These are phyloP conservation scores for Chlorophyllum brunneum DNA, from an alignment of 768 basidiomycete genomes.

Conservation along the genomic window DNA sequence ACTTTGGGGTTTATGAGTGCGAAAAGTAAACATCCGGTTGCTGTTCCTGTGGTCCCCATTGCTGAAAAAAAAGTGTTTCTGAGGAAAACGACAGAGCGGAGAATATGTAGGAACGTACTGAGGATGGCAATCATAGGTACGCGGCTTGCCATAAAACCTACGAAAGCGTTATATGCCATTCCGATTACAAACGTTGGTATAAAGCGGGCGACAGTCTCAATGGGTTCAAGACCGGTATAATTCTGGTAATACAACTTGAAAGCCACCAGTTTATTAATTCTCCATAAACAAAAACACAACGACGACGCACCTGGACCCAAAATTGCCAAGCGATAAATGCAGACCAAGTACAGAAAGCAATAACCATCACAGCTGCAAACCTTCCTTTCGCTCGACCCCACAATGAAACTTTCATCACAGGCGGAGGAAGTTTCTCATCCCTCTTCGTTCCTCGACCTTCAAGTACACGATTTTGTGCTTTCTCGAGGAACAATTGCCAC, in stretches of 20 bases:
- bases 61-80: conserved; percentile 1
- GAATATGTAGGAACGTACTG: conserved; percentile 34
- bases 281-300: not conserved
- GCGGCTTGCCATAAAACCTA: conserved; percentile 54
- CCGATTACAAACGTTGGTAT: conserved; percentile 73
- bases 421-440: conserved; percentile 38
- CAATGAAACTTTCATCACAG: conserved; percentile 59
- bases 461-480: conserved; percentile 21
- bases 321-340: conserved; percentile 52
- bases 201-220: conserved; percentile 61
- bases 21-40: conserved; percentile 57
- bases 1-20: conserved; percentile 56
- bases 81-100: not conserved
- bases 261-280: not conserved
- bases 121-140: conserved; percentile 55
- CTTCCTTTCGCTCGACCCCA: conserved; percentile 63
- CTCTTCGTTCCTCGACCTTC: not conserved
- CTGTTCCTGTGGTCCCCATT: conserved; percentile 56
- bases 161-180: conserved; percentile 56
- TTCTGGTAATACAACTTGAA: conserved; percentile 69
- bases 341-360: conserved; percentile 65
- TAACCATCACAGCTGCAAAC: conserved; percentile 55
- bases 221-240: conserved; percentile 48
- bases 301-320: conserved; percentile 22
- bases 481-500: conserved; percentile 67